Base-by-base conservation (phyloP, 2,329 filamentous ascomycete genomes). In the Aspergillus tamarii region DNA sequence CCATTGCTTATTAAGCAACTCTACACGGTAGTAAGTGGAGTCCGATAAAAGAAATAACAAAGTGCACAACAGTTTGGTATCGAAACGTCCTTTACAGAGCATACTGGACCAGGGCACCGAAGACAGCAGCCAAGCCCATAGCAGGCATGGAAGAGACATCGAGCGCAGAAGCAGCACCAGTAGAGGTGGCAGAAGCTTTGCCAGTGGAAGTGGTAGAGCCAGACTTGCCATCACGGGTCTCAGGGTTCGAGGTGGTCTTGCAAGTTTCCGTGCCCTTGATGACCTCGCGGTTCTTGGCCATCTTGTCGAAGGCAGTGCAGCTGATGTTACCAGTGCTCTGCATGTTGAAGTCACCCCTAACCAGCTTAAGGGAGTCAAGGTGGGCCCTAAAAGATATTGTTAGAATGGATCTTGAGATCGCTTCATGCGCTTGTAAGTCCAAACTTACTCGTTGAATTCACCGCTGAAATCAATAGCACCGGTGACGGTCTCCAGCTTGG, bases 381-480 rank as follows among this genome's bases (percentile, higher is more conserved):
- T 84, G 76, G 69, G 95, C 88, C 64, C 93, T 96, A 71, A 1
- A 60, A 45, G 26, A 8, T 16, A 43, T 32, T 12, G 59, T 64
- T 68, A 74, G 68, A 73, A 83, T 71, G 81, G 77, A 63, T 58
- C 46, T 28, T 64, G 9, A 52, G 21, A 12, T 41, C n/a, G n/a
- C 34, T n/a, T 10, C 16, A 48, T 26, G 12, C 4, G 34, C 2
- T 46, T 46, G 1, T 16, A 8, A 61, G 41, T 12, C 45, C 26
- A n/a, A 56, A 87, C 92, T 84, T 85, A 96, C 93, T 87, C 84
- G 67, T 88, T 85, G 80, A 97, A 96, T 83, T 88, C 91, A 74
- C 95, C 95, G 72, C 89, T 89, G 78, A 97, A 88, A 78, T 93
- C 90, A 75, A 98, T 84, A 73, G 92, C 93, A 82, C 94, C 94